Base-by-base conservation (phyloP, 768 basidiomycete genomes). In the Asterophora lycoperdoides region DNA sequence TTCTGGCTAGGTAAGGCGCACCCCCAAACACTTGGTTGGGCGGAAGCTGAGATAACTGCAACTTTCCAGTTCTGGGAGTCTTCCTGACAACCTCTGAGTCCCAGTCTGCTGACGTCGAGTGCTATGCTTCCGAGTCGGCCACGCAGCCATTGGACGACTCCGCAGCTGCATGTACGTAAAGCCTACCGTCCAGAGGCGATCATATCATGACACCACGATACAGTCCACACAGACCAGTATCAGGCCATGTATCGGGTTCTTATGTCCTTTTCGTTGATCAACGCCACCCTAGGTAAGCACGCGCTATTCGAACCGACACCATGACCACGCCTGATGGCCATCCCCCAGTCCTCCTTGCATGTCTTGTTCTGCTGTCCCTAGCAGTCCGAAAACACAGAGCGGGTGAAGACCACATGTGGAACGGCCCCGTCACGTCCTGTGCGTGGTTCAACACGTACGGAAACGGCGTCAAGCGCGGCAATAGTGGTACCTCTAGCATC, bases 221-320 rank as follows among this genome's bases (percentile, higher is more conserved):
- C 58, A 91, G 89, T 90, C 68, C 82, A 86, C 48, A 90, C 88
- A 18, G 85, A 89, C 58, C 86, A 86, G 52, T 92, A 85, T 64
- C 89, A 89, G 56, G 88, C 89, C n/a, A 89, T 90, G 72, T 91
- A 90, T 63, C 81, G 83, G 23, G 89, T 90, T 15, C 72, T 92
- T 51, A 86, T 83, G 64, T 79, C 84, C 14, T 91, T 91, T 66
- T 80, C 89, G 5, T 67, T 91, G 47, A 80, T 92, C 64, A 91
- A 90, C 58, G 80, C 84, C 42, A 73, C 76, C 36, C 74, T 92
- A 4, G 69, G 89, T 84, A 65, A 50, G 84, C 71, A 5, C 18
- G 28, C 23, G 28, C 19, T 33, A 43, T 7, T 30, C 32, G n/a
- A n/a, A n/a, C 6, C 14, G 5, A 23, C 14, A 28, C 4, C 17